Base-by-base conservation (phyloP, 129 eudicot genomes). In the Gnaphalium uliginosum region DNA sequence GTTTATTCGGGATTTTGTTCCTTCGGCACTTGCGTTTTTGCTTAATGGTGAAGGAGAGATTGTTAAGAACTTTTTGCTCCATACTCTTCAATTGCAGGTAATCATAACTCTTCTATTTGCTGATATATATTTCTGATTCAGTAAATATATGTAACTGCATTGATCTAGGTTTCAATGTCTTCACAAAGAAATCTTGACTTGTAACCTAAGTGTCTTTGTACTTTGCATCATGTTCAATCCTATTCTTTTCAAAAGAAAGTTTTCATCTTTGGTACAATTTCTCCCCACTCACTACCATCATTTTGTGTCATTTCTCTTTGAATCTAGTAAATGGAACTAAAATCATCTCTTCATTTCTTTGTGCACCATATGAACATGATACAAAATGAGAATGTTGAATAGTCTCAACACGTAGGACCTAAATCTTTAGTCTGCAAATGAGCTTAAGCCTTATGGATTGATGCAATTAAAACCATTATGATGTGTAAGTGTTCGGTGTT, bases 51-150 rank as follows among this genome's bases (percentile, higher is more conserved):
- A 93, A 78, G 92, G 87, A 21, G 96, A 90, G 66, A 93, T 93
- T 66, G 98, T 93, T 61, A 90, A 88, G 88, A 93, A 93, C 64
- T 93, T 93, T 84, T 81, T 93, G 88, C 92, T 90, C 6, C 96
- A 93, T 57, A 93, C 98, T 26, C 94, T 93, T 71, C 98, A 90
- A 58, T 74, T 93, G 78, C 98, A 93, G 96, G 98, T 93, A 87
- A 25, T 8, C 22, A 3, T 43, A 43, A 13, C 65, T 51, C 24
- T 18, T 48, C 19, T 43, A 21, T 7, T 69, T 51, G 11, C 24
- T 65, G 29, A 32, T 27, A 26, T 2, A 11, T 62, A 1, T 27
- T 26, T 1, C 39, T 1, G 18, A 58, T 59, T 10, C 4, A 9
- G 30, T 22, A n/a, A 22, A 1, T 24, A 11, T 43, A 13, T 43